phyloP scores from a whole-genome alignment of 1,284 basidiomycete species.

The Anthracocystis setariae region DNA sequence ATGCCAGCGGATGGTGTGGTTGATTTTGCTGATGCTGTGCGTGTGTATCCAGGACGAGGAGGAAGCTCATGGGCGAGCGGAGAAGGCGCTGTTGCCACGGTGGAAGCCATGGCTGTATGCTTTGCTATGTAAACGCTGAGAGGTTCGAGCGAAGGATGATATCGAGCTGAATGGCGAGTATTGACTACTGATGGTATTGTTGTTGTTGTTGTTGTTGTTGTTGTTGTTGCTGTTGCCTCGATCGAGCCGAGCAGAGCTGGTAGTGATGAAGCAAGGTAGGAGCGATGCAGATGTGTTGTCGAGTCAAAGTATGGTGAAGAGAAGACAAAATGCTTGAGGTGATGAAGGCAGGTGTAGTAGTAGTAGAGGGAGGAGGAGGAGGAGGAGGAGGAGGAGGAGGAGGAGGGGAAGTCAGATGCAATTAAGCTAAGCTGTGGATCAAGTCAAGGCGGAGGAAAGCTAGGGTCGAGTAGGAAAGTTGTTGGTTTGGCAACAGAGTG shows the following conservation, averaged over 20 bases:
- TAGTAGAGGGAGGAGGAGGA: too few species aligned
- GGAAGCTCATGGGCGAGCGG: constrained; percentile 29
- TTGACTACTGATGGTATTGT: too few species aligned
- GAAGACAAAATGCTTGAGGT: not conserved
- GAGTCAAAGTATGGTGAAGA: constrained; percentile 1
- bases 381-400: too few species aligned
- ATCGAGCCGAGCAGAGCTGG: not conserved
- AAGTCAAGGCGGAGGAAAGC: too few species aligned
- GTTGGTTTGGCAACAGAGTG: not conserved
- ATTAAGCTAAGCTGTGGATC: too few species aligned
- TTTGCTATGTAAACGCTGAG: too few species aligned
- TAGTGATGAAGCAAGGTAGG: constrained; percentile 1
- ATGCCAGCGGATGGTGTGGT: constrained; percentile 21
- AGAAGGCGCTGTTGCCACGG: constrained; percentile 35
- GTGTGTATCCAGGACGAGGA: constrained; percentile 32
- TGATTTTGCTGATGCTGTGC: constrained; percentile 20
- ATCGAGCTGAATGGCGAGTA: too few species aligned
- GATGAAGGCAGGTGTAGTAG: too few species aligned
- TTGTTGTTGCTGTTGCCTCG: not conserved
- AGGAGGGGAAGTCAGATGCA: too few species aligned
- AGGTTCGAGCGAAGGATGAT: too few species aligned
- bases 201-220: too few species aligned
- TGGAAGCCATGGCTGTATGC: constrained; percentile 27
- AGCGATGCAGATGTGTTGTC: not conserved
- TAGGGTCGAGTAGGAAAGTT: not conserved